phyloP scores from a whole-genome alignment of 371 early-diverging fungal genomes.

The Mortierella sp. region DNA sequence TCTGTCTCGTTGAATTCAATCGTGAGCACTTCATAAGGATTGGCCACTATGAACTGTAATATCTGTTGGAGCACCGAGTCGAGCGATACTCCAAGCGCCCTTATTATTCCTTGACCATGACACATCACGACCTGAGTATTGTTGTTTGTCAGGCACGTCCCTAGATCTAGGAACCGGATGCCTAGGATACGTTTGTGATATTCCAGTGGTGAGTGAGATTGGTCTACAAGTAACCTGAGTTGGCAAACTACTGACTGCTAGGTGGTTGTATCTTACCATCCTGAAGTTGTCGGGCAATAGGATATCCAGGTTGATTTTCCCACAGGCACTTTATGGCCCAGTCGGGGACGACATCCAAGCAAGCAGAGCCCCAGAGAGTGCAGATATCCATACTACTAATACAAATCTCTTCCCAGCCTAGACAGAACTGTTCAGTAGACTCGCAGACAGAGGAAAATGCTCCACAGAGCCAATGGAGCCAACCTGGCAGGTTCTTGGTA shows the following conservation, averaged over 20 bases:
- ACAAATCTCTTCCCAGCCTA: constrained; percentile 51
- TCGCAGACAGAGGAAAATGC: constrained; percentile 43
- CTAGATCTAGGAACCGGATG: constrained; percentile 50
- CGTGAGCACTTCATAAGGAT: constrained; percentile 44
- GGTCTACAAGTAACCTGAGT: not conserved
- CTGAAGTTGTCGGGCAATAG: constrained; percentile 37
- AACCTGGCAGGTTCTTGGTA: constrained; percentile 28
- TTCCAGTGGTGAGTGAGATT: no score
- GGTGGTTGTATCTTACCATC: constrained; percentile 38
- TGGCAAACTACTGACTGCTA: no score
- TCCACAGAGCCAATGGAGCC: constrained; percentile 53
- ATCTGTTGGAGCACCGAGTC: constrained; percentile 33
- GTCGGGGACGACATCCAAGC: constrained; percentile 33
- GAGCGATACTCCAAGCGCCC: constrained; percentile 34
- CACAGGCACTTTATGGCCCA: constrained; percentile 51
- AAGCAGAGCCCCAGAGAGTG: constrained; percentile 43
- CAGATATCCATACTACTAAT: constrained; percentile 41
- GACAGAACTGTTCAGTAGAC: constrained; percentile 46
- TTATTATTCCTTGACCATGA: constrained; percentile 33
- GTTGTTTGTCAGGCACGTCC: constrained; percentile 42
- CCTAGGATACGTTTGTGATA: constrained; percentile 9
- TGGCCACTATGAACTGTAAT: constrained; percentile 24
- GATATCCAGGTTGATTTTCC: constrained; percentile 54
- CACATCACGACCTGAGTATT: constrained; percentile 40
- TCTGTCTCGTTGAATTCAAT: constrained; percentile 56